phyloP scores from a whole-genome alignment of 768 basidiomycete species.

The Tricholoma sp. region DNA sequence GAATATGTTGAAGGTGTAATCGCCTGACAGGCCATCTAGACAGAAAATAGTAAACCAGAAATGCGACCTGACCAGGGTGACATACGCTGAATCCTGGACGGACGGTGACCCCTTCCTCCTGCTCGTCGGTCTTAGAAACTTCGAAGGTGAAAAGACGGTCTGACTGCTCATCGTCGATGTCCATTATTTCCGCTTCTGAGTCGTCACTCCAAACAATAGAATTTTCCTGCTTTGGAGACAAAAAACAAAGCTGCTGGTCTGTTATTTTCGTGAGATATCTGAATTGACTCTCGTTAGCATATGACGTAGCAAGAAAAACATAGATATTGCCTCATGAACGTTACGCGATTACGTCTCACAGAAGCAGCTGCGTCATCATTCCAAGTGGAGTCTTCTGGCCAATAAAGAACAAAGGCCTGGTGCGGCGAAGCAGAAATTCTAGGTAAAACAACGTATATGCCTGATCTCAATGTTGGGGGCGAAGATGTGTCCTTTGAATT shows the following conservation, averaged over 20 bases:
- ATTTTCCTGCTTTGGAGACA: slow-evolving; percentile 43
- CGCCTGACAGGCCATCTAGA: not conserved
- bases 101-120: slow-evolving; percentile 43
- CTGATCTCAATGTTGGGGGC: slow-evolving; percentile 36
- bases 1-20: not conserved
- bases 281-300: not conserved
- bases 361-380: slow-evolving; percentile 39
- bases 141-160: slow-evolving; percentile 51
- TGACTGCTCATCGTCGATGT: slow-evolving; percentile 32
- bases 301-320: not conserved
- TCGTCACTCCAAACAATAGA: slow-evolving; percentile 40
- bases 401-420: slow-evolving; percentile 47
- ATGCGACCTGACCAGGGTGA: slow-evolving; percentile 5
- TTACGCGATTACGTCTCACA: slow-evolving; percentile 46
- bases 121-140: slow-evolving; percentile 49
- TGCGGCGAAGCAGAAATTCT: slow-evolving; percentile 7
- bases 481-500: slow-evolving; percentile 12
- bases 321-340: slow-evolving; percentile 51
- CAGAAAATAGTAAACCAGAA: not conserved
- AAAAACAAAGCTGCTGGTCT: slow-evolving; percentile 48
- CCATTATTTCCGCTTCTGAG: slow-evolving; percentile 17
- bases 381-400: slow-evolving; percentile 62
- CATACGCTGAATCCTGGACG: slow-evolving; percentile 43
- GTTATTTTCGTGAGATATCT: slow-evolving; percentile 59
- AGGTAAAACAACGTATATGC: slow-evolving; percentile 40